These are phyloP conservation scores for Combretum micranthum DNA, from an alignment of 345 rosid species.

Conservation along the genomic window DNA sequence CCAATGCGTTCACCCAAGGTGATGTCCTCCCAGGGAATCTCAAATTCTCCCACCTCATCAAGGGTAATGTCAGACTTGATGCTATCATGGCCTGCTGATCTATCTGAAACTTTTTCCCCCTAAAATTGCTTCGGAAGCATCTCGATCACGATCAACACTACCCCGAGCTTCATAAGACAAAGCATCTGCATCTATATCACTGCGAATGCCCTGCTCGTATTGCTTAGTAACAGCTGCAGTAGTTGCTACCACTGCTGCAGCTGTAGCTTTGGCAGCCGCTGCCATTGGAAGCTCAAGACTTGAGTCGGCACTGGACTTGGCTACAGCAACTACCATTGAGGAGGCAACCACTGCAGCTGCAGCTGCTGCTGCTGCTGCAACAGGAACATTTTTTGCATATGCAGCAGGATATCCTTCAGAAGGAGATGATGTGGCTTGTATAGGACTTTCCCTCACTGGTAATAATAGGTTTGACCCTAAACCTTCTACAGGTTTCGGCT, in stretches of 20 bases:
- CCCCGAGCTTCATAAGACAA: conserved; percentile 37
- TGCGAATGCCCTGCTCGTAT: conserved; percentile 40
- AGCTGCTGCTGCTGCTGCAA: conserved; percentile 72
- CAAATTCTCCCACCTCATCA: conserved; percentile 85
- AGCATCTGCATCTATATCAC: conserved; percentile 50
- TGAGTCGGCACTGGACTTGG: conserved; percentile 57
- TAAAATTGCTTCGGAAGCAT: conserved; percentile 25
- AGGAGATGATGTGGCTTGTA: conserved; percentile 31
- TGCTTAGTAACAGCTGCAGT: conserved; percentile 69
- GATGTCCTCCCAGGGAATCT: conserved; percentile 87
- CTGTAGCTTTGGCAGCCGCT: conserved; percentile 93
- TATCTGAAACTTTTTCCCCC: conserved; percentile 63
- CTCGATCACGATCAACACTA: conserved; percentile 33
- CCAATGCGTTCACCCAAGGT: conserved; percentile 92
- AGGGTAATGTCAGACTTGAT: conserved; percentile 52
- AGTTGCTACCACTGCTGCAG: conserved; percentile 91
- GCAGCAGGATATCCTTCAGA: conserved; percentile 36
- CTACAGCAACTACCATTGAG: conserved; percentile 87
- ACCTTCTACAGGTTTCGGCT: conserved; percentile 34
- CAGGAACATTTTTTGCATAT: conserved; percentile 64
- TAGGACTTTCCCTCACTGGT: conserved; percentile 26
- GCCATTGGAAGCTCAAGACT: conserved; percentile 80
- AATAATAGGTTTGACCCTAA: conserved; percentile 19
- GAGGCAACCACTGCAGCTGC: conserved; percentile 97
- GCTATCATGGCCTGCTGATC: conserved; percentile 54